Evolutionary conservation across 2,329 filamentous ascomycete genomes (phyloP).

Genomic region (Ramichloridium luteum): DNA sequence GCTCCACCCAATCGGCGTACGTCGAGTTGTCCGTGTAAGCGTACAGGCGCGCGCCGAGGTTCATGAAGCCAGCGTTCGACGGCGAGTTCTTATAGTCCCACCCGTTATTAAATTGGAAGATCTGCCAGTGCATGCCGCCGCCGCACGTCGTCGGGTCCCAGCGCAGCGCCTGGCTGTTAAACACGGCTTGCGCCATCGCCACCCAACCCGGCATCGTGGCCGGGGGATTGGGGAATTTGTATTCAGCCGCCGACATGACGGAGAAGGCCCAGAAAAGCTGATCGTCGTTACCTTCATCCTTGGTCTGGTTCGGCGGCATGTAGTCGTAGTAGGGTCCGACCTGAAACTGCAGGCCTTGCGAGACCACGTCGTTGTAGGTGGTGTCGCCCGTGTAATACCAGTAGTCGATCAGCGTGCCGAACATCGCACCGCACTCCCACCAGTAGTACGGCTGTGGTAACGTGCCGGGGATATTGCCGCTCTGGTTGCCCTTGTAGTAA

Average conservation of each 20-base stretch:
- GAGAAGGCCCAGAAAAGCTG: conserved; percentile 46
- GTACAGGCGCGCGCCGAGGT: conserved; percentile 29
- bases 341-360: conserved; percentile 46
- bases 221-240: conserved; percentile 32
- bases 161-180: conserved; percentile 24
- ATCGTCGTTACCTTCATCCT: conserved; percentile 40
- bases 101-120: conserved; percentile 30
- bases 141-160: conserved; percentile 24
- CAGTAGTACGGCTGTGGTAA: conserved; percentile 59
- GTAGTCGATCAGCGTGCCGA: conserved; percentile 58
- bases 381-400: conserved; percentile 55
- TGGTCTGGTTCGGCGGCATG: conserved; percentile 37
- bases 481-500: conserved; percentile 41
- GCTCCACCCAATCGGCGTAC: conserved; percentile 50
- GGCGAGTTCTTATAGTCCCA: conserved; percentile 37
- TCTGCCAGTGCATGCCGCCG: conserved; percentile 26
- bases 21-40: conserved; percentile 30
- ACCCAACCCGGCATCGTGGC: conserved; percentile 30
- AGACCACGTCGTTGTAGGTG: conserved; percentile 50
- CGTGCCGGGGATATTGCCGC: conserved; percentile 39
- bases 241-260: conserved; percentile 43
- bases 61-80: conserved; percentile 36
- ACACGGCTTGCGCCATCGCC: conserved; percentile 29
- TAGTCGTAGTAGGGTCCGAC: conserved; percentile 44
- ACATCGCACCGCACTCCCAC: conserved; percentile 54